Base-by-base conservation (phyloP, 2,329 filamentous ascomycete genomes). In the Ceratocystis lukuohia region DNA sequence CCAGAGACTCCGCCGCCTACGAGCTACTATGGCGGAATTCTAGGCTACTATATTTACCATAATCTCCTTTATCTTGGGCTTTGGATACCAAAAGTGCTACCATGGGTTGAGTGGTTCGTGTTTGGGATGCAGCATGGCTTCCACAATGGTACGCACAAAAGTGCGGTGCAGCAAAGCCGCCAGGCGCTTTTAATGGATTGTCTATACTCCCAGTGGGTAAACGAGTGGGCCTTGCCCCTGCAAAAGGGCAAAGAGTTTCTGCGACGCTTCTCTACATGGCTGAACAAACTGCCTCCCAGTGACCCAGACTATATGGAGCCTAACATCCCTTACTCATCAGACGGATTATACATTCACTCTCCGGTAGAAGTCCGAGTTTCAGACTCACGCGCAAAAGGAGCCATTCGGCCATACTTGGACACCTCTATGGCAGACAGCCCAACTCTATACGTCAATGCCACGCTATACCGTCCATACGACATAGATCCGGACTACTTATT, bases 91-190 rank as follows among this genome's bases (percentile, higher is more conserved):
- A 82, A 84, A 59, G 82, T 96, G 66, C 80, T 96, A 5, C 94
- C 93, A 0, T 89, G 86, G 84, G 83, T 97, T 44, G 94, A 99
- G 76, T 94, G 91, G 88, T 93, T 96, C 74, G 88, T 97, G 66
- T 96, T 96, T 72, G 91, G 92, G 71, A 91, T 97, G 88, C 92
- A 97, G 75, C 97, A 96, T 74, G 93, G 93, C 64, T 96, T 96
- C 80, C 80, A 80, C 44, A 83, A 89, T 68, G 85, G 85, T 62
- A 82, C 80, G 2, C 80, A 81, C 64, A 88, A 85, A 50, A 80
- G 82, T n/a, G 93, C 88, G 5, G 84, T 96, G 20, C 88, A 96
- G 75, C 85, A 88, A 25, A 88, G 88, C 69, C 85, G 88, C 68
- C 80, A 87, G 69, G 93, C 91, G 12, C 82, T 97, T 59, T 80